Evolutionary conservation across 1,284 basidiomycete genomes (phyloP), one percentile per base, ranked within the genome.

Genomic region (Fomitopsis schrenkii): DNA sequence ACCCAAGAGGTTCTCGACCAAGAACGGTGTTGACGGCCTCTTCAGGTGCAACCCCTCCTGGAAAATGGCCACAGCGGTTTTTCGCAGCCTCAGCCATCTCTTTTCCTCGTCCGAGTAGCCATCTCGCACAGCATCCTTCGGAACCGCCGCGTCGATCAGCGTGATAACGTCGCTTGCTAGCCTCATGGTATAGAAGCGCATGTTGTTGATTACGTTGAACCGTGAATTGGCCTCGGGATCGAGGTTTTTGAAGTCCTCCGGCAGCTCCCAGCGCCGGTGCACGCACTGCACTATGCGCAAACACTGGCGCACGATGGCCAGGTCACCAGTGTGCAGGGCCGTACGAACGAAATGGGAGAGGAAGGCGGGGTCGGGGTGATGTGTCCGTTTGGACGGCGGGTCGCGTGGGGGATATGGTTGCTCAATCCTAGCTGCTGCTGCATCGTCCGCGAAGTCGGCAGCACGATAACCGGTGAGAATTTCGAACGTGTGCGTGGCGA

Each of bases 401-500:
- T 35, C 17, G 28, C 56, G 26, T 36, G 46, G 59, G 22, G 56
- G 59, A 14, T 65, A 66, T 40, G 33, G 15, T 30, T 38, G 58
- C 12, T 33, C 14, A 15, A 28, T 15, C 22, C 28, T 40, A n/a
- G 22, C 62, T 70, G n/a, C 36, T 5, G 45, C 44, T 10, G 78
- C 79, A 60, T 81, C 81, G 61, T 75, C 68, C 69, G 78, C 73
- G 69, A 88, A 84, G 64, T 84, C 82, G 59, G 80, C 75, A 3
- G 71, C 69, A 62, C 79, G 79, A 67, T 82, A 83, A 5, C 88
- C 88, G 5, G 87, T 85, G 83, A 90, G 85, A 63, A 88, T 73
- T 64, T 88, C 83, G 70, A 90, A 88, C 14, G 81, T 75, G 56
- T 79, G 78, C 50, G 76, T 70, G 1, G 87, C 83, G 30, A 77